A percentile compares a stretch with the other conserved stretches of the same genome.
These are phyloP conservation scores for Canna indica DNA, from an alignment of 176 grass and related monocot species.

Conservation along the genomic window DNA sequence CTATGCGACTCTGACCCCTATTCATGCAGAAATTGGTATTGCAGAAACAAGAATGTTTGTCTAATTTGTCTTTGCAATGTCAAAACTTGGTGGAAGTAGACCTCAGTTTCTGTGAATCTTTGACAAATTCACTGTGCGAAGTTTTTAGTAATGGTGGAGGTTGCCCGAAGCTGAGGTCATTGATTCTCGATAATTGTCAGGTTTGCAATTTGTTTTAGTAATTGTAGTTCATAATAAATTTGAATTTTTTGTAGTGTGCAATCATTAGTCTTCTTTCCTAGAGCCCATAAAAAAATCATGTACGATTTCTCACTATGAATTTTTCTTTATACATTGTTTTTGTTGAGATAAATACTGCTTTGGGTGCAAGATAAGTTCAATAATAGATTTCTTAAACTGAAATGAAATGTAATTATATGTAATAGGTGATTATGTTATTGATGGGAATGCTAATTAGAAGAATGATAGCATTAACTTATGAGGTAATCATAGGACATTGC, in stretches of 20 bases:
- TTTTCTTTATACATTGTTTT: too few species aligned
- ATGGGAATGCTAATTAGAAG: not conserved
- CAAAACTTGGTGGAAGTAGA: constrained; percentile 79
- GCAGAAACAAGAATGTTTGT: constrained; percentile 93
- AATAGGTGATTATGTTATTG: not conserved
- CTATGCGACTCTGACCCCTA: not conserved
- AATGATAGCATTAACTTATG: not conserved
- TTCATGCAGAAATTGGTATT: constrained; percentile 85
- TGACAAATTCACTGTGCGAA: constrained; percentile 77
- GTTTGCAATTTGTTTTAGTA: constrained; percentile 37
- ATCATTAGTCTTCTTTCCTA: not conserved
- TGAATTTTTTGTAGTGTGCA: not conserved
- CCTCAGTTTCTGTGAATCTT: constrained; percentile 84
- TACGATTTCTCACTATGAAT: not conserved
- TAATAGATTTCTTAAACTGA: not conserved
- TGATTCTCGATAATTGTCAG: constrained; percentile 97
- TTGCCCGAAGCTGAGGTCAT: constrained; percentile 73
- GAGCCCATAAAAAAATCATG: not conserved
- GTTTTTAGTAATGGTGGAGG: constrained; percentile 94
- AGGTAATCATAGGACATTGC: not conserved
- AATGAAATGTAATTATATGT: not conserved
- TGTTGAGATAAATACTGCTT: too few species aligned
- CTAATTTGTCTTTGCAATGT: constrained; percentile 68
- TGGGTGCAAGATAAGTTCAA: not conserved
- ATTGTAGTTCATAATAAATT: too few species aligned